Evolutionary conservation across 805 yeast species (phyloP), one percentile per base, ranked within the genome.

Genomic region (Saturnispora quitensis): DNA sequence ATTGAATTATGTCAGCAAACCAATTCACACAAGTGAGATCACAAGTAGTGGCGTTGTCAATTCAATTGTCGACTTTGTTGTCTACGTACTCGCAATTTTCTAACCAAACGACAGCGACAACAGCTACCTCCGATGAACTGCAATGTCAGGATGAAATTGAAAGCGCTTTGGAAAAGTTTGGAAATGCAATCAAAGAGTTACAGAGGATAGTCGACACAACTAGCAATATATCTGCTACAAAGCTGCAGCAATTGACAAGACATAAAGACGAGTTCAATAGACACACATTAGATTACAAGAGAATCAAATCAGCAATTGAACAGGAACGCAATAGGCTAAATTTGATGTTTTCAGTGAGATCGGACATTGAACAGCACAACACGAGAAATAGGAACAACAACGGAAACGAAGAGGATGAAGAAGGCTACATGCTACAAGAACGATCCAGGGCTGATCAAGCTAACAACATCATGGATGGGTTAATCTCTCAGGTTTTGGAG

Each of bases 401-500:
- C 17, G 18, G 18, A 8, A 17, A 5, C 28, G 57, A 52, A 1
- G 60, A 56, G 4, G 53, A 51, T 44, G 63, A 57, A 27, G 66
- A 62, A 18, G 61, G 57, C 10, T 91, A 91, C 65, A 81, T 87
- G 64, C 74, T 84, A 52, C 82, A 85, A 53, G 99, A 91, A 67
- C 68, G 88, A 7, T 72, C 77, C 38, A 73, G 96, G 47, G 84
- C 85, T 18, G 87, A 86, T 57, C 74, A 74, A 48, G 81, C 93
- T 43, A 82, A 89, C 63, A 73, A 75, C 43, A 71, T 89, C 48
- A 87, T 95, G 15, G 97, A 93, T 63, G 70, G 84, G 43, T 72
- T 93, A 53, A 74, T 91, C 38, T 77, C 77, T n/a, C 90, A 85
- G 63, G 98, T 97, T 1, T 84, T 80, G 69, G 87, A 86, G 58